phyloP scores from a whole-genome alignment of 192 early-diverging fungal species.

The Rhizophagus prolifer region DNA sequence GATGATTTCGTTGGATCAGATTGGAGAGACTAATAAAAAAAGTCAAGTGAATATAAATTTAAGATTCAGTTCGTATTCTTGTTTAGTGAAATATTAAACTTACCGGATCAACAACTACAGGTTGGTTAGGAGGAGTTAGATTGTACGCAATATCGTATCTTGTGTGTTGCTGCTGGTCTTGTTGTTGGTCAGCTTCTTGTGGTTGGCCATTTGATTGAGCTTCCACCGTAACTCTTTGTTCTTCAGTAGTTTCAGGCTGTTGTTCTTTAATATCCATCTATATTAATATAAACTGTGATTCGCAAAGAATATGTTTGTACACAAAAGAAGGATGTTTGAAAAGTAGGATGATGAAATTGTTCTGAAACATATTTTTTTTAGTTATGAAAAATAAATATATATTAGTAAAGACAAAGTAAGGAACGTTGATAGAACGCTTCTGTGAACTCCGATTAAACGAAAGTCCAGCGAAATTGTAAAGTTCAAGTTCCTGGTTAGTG shows the following conservation, averaged over 20 bases:
- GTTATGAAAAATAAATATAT: background rate
- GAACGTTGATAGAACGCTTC: background rate
- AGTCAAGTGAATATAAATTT: background rate
- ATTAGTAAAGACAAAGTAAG: background rate
- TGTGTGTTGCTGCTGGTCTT: constrained; percentile 22
- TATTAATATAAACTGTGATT: background rate
- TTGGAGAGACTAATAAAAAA: constrained; percentile 24
- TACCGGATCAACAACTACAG: constrained; percentile 29
- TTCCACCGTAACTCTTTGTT: background rate
- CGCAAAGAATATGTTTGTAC: background rate
- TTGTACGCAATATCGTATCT: constrained; percentile 16
- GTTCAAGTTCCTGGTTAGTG: constrained; percentile 14
- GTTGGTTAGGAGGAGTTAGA: background rate
- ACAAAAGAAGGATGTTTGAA: background rate
- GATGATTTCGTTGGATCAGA: constrained; percentile 12
- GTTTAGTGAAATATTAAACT: background rate
- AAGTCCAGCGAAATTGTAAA: background rate
- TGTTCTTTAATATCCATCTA: constrained; percentile 27
- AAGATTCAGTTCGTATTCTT: background rate
- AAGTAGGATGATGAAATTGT: constrained; percentile 1
- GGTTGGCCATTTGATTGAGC: constrained; percentile 14
- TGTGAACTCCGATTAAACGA: constrained; percentile 11
- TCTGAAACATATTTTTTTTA: background rate
- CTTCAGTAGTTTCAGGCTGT: constrained; percentile 3
- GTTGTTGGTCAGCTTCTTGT: constrained; percentile 25